phyloP scores from a whole-genome alignment of 441 rosid genomes.

The California macrophylla region DNA sequence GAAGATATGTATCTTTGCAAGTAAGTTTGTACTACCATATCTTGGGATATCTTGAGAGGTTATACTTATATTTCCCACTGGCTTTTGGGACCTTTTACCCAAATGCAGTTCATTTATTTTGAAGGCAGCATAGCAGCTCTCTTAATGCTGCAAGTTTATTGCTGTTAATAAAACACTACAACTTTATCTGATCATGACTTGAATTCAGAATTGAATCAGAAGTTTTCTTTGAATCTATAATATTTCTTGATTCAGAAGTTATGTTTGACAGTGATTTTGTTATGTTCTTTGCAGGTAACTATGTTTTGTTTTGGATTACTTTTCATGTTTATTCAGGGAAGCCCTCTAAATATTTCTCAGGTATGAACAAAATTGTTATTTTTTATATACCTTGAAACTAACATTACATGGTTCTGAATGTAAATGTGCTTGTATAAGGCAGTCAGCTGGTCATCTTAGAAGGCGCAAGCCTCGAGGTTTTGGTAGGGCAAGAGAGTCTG shows the following conservation, averaged over 20 bases:
- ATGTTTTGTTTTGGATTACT: constrained; percentile 71
- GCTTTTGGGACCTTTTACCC: neutral
- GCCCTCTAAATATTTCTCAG: constrained; percentile 75
- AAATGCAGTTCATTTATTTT: neutral
- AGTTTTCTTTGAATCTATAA: neutral
- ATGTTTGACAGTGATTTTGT: constrained; percentile 11
- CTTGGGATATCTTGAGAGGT: neutral
- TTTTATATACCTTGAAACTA: constrained; percentile 14
- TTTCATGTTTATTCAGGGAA: constrained; percentile 70
- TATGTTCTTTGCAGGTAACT: constrained; percentile 53
- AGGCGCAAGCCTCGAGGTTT: constrained; percentile 55
- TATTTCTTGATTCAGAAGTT: neutral
- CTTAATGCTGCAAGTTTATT: neutral
- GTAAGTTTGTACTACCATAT: neutral
- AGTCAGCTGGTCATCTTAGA: constrained; percentile 72
- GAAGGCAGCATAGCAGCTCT: neutral
- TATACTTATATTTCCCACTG: neutral
- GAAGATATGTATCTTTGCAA: neutral
- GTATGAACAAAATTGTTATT: constrained; percentile 26
- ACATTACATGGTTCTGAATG: constrained; percentile 18
- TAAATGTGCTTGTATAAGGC: constrained; percentile 31
- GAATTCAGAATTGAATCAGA: neutral
- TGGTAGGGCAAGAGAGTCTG: constrained; percentile 51
- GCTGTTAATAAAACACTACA: neutral
- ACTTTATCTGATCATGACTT: neutral